A percentile compares a stretch with the other conserved stretches of the same genome.
Evolutionary conservation across 345 rosid species (phyloP).

Genomic region (Carallia brachiata): DNA sequence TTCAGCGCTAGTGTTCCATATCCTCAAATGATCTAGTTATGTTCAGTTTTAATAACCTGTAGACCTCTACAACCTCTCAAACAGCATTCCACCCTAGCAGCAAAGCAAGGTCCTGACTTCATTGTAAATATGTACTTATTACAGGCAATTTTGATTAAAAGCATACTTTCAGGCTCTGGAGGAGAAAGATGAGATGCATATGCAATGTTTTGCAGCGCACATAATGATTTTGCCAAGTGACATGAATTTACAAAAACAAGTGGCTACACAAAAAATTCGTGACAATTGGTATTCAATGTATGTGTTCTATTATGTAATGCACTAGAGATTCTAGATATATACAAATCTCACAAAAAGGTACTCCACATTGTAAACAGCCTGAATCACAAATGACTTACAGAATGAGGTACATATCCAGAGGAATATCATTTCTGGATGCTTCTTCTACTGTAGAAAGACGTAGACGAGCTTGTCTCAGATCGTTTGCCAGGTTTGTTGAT

Average conservation of each 20-base stretch:
- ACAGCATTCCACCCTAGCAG: too few relatives aligned
- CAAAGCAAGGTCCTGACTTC: too few relatives aligned
- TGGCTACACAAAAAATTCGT: neutral
- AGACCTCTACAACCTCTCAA: too few relatives aligned
- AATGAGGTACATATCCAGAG: conserved; percentile 79
- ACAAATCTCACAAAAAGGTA: neutral
- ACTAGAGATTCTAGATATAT: neutral
- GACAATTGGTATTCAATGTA: neutral
- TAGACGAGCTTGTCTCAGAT: conserved; percentile 63
- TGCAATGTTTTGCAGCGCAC: too few relatives aligned
- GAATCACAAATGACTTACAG: conserved; percentile 58
- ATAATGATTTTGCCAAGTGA: neutral
- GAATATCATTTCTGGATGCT: conserved; percentile 65
- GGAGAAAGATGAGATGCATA: too few relatives aligned
- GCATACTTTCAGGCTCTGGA: too few relatives aligned
- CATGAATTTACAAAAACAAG: neutral
- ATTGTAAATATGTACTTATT: too few relatives aligned
- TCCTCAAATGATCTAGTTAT: too few relatives aligned
- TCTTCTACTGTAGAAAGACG: conserved; percentile 68
- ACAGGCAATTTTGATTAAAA: too few relatives aligned
- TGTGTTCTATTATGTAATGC: neutral
- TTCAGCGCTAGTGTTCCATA: too few relatives aligned
- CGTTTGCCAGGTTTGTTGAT: conserved; percentile 45
- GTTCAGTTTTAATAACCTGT: too few relatives aligned
- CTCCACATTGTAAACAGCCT: neutral